A percentile compares a stretch with the other conserved stretches of the same genome.
Evolutionary conservation across 2,329 filamentous ascomycete genomes (phyloP).

Genomic region (Amylocarpus encephaloides): DNA sequence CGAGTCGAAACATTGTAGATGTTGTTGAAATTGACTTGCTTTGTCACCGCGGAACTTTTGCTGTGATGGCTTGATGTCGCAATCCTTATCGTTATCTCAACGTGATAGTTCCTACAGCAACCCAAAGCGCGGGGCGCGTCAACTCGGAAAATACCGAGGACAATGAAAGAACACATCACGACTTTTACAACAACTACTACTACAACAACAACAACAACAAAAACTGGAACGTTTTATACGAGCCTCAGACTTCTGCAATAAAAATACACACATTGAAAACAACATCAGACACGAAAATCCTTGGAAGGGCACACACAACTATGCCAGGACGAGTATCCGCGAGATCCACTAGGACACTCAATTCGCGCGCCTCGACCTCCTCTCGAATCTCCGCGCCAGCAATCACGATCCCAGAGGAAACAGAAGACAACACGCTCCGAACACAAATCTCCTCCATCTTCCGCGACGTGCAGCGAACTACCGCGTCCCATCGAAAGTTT

Average conservation of each 20-base stretch:
- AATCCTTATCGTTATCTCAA: slow-evolving; percentile 5
- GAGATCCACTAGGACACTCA: slow-evolving; percentile 35
- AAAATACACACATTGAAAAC: neutral
- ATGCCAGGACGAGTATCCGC: slow-evolving; percentile 43
- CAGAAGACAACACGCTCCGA: slow-evolving; percentile 63
- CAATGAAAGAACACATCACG: neutral
- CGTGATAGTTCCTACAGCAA: slow-evolving; percentile 2
- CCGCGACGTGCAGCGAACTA: slow-evolving; percentile 79
- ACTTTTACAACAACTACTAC: neutral
- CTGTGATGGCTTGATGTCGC: neutral
- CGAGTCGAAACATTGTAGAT: slow-evolving; percentile 48
- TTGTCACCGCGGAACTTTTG: neutral
- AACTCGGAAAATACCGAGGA: neutral
- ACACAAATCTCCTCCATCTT: slow-evolving; percentile 68
- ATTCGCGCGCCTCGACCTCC: slow-evolving; percentile 36
- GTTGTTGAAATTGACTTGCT: neutral
- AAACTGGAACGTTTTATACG: neutral
- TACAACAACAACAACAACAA: neutral
- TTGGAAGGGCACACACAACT: slow-evolving; percentile 6
- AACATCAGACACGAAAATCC: too few species aligned
- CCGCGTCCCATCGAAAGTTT: slow-evolving; percentile 83
- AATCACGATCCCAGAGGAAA: slow-evolving; percentile 62
- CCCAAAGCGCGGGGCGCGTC: slow-evolving; percentile 1
- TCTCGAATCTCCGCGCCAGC: slow-evolving; percentile 33
- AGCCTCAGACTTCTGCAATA: neutral